These are phyloP conservation scores for Backusella tuberculispora DNA, from an alignment of 192 early-diverging fungal genomes.

Conservation along the genomic window DNA sequence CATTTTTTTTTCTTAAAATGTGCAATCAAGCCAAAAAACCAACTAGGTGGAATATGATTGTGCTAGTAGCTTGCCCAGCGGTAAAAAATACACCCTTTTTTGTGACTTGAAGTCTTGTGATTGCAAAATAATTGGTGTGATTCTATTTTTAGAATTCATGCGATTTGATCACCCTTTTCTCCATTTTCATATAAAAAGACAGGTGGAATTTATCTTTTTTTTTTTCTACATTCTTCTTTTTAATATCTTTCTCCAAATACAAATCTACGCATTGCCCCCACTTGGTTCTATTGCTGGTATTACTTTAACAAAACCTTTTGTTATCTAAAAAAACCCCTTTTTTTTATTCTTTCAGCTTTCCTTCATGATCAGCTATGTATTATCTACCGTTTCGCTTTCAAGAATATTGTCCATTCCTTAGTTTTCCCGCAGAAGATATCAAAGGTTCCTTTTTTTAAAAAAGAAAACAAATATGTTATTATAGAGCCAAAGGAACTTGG, in stretches of 20 bases:
- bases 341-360: conserved; percentile 2
- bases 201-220: not conserved
- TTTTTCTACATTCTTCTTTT: not conserved
- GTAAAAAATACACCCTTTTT: not conserved
- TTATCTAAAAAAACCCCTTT: conserved; percentile 7
- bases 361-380: not conserved
- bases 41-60: too few relatives aligned
- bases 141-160: conserved; percentile 13
- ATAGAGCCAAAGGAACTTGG: not conserved
- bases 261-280: not conserved
- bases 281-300: not conserved
- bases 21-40: not conserved
- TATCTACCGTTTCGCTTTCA: not conserved
- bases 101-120: not conserved
- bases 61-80: not conserved
- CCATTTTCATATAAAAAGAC: conserved; percentile 7
- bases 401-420: not conserved
- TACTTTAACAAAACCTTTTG: not conserved
- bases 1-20: not conserved
- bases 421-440: not conserved
- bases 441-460: conserved; percentile 4
- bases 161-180: not conserved
- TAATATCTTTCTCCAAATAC: not conserved
- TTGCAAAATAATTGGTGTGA: not conserved
- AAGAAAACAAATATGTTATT: not conserved